Evolutionary conservation across 441 rosid species (phyloP).

Genomic region (Capsella rubella): DNA sequence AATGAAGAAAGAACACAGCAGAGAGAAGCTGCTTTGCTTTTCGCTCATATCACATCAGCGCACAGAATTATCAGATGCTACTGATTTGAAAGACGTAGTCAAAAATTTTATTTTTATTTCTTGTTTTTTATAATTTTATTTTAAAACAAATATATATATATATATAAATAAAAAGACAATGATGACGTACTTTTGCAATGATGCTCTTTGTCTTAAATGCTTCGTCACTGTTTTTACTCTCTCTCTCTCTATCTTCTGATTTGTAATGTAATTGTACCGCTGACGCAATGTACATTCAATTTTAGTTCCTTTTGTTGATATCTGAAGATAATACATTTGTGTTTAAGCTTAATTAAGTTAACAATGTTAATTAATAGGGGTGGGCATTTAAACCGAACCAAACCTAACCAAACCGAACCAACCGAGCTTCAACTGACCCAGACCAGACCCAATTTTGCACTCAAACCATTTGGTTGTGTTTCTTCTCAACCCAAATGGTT

Average conservation of each 20-base stretch:
- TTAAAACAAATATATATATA: not conserved
- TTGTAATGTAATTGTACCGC: slow-evolving; percentile 31
- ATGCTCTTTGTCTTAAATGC: slow-evolving; percentile 57
- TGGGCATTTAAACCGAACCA: too few species aligned
- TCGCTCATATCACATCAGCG: slow-evolving; percentile 39
- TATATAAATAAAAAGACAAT: slow-evolving; percentile 46
- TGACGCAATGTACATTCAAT: slow-evolving; percentile 29
- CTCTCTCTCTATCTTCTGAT: slow-evolving; percentile 39
- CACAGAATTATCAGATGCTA: slow-evolving; percentile 40
- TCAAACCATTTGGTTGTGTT: too few species aligned
- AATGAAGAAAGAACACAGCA: slow-evolving; percentile 23
- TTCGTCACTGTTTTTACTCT: slow-evolving; percentile 38
- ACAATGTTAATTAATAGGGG: too few species aligned
- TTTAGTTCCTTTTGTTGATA: slow-evolving; percentile 11
- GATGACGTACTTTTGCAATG: slow-evolving; percentile 82
- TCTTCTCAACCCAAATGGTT: too few species aligned
- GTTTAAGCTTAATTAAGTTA: not conserved
- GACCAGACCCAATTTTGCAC: too few species aligned
- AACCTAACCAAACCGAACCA: too few species aligned
- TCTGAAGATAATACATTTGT: not conserved
- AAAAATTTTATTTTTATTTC: not conserved
- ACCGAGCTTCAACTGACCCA: too few species aligned
- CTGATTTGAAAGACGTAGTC: slow-evolving; percentile 40
- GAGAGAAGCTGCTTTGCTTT: slow-evolving; percentile 26
- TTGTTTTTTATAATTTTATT: too few species aligned